phyloP scores from a whole-genome alignment of 148 eudicot genomes.

The Vaccinium macrocarpon region DNA sequence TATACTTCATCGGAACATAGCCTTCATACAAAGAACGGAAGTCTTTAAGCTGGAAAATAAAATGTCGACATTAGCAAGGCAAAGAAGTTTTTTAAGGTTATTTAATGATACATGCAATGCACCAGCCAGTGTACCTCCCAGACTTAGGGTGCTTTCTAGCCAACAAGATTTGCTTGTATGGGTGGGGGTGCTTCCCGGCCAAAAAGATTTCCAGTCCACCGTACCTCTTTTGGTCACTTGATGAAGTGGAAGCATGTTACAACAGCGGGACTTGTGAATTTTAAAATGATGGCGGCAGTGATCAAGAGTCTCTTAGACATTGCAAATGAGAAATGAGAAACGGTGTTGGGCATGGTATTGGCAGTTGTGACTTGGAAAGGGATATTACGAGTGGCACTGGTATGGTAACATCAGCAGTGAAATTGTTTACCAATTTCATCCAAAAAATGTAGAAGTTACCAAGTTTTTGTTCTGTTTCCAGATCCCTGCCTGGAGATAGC shows the following conservation, averaged over 20 bases:
- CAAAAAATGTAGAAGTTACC: no score
- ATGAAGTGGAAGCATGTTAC: background rate
- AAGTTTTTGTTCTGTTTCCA: background rate
- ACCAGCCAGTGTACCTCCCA: background rate
- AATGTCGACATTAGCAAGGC: constrained; percentile 13
- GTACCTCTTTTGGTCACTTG: background rate
- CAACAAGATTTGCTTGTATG: background rate
- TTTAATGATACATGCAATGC: background rate
- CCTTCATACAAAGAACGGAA: constrained; percentile 60
- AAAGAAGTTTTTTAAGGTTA: background rate
- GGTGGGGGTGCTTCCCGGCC: background rate
- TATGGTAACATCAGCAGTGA: background rate
- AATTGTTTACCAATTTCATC: background rate
- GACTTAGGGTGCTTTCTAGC: background rate
- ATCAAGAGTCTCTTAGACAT: background rate
- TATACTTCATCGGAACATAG: constrained; percentile 93
- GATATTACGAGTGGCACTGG: background rate
- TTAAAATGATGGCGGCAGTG: background rate
- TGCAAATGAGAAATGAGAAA: background rate
- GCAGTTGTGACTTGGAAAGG: background rate
- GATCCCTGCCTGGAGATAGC: constrained; percentile 2
- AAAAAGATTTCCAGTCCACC: background rate
- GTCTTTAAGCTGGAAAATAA: constrained; percentile 66
- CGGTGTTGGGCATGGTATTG: background rate
- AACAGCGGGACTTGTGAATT: background rate